Conservation (phyloP, 108 stramenopile genomes). For the Cyclostephanos invisitatus region DNA sequence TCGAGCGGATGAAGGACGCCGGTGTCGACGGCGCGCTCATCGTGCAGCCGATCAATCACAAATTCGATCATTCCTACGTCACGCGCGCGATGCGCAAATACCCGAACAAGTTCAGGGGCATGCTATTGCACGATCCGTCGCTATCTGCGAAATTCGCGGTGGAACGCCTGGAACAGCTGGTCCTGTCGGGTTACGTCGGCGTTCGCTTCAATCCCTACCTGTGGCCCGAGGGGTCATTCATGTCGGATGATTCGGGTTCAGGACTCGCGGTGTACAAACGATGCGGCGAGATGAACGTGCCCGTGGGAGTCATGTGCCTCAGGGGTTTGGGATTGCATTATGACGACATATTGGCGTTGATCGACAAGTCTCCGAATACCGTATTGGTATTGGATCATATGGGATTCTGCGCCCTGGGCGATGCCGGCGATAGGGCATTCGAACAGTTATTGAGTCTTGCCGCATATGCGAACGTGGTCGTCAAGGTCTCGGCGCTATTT, state of each 20-base stretch:
- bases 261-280: conserved; percentile 71
- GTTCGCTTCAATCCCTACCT: conserved; percentile 91
- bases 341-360: conserved; percentile 65
- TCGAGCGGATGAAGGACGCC: conserved; percentile 67
- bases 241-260: conserved; percentile 41
- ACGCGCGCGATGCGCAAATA: conserved; percentile 58
- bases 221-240: conserved; percentile 55
- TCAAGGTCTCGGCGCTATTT: conserved; percentile 87
- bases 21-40: conserved; percentile 86
- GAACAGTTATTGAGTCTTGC: conserved; percentile 65
- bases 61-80: conserved; percentile 88
- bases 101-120: conserved; percentile 83
- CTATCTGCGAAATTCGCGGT: conserved; percentile 65
- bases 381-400: conserved; percentile 82
- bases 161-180: conserved; percentile 61
- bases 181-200: conserved; percentile 78
- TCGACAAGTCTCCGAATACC: conserved; percentile 68
- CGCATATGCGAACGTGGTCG: conserved; percentile 67
- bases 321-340: conserved; percentile 78
- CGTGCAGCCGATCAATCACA: conserved; percentile 91
- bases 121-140: conserved; percentile 80
- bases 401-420: conserved; percentile 78
- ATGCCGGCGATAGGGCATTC: conserved; percentile 65
- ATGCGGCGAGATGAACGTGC: conserved; percentile 77
- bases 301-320: conserved; percentile 91